Conservation (phyloP, 495 filamentous ascomycete species). For the Xylaria grammica region DNA sequence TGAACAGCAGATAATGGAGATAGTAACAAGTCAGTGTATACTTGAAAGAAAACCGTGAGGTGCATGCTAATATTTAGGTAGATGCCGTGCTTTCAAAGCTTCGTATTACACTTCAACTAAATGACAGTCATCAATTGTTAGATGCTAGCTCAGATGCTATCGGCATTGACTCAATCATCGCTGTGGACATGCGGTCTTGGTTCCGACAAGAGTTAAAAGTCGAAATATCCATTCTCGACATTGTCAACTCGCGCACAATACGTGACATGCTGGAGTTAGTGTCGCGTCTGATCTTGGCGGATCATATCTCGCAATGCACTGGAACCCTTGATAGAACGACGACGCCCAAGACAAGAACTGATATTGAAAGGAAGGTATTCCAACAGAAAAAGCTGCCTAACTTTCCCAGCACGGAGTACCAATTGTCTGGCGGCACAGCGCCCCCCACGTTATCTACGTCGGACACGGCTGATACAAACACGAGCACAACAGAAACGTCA, state of each 20-base stretch:
- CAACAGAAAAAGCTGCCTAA: too few relatives aligned
- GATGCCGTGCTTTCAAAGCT: slow-evolving; percentile 6
- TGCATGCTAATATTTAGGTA: slow-evolving; percentile 19
- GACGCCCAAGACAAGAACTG: neutral
- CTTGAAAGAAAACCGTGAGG: too few relatives aligned
- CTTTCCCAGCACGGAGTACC: too few relatives aligned
- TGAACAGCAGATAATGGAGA: too few relatives aligned
- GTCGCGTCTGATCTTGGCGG: too few relatives aligned
- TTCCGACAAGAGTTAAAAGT: slow-evolving; percentile 42
- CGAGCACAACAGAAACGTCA: too few relatives aligned
- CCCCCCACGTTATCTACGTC: too few relatives aligned
- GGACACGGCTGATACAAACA: too few relatives aligned
- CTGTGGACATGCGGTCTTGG: slow-evolving; percentile 52
- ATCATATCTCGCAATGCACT: neutral
- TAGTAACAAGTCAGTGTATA: too few relatives aligned
- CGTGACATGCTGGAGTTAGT: slow-evolving; percentile 18
- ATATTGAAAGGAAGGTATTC: too few relatives aligned
- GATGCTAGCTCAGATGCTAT: neutral
- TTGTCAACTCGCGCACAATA: slow-evolving; percentile 17
- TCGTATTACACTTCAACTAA: neutral
- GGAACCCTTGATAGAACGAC: neutral
- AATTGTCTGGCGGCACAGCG: too few relatives aligned
- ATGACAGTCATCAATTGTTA: neutral
- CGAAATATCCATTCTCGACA: slow-evolving; percentile 48
- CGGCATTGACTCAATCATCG: slow-evolving; percentile 36